Base-by-base conservation (phyloP, 169 alveolate genomes). In the Miamiensis avidus region DNA sequence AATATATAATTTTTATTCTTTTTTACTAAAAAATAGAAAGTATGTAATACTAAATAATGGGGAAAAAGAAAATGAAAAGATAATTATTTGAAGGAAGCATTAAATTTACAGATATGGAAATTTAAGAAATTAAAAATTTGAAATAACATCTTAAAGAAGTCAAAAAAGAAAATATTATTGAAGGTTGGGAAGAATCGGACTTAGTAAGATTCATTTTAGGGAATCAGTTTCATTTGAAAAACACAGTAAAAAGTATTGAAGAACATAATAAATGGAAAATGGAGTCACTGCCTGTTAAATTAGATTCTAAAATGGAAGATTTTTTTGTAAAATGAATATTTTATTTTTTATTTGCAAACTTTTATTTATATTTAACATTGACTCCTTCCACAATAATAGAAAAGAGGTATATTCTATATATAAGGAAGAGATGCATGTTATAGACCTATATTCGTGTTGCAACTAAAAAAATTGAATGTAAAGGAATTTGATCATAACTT, bases 351-450 rank as follows among this genome's bases (percentile, higher is more conserved):
- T 28, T 28, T 34, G 65, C 29, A 79, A 77, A 77, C 28, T 26
- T 33, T 28, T 0, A 28, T 0, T 25, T n/a, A 65, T 27, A 11
- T 25, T 29, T 0, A 0, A 0, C 0, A 29, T 26, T 27, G 25
- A 6, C 15, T 77, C 29, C 4, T n/a, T 32, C 25, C 31, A 49
- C 32, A 64, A 30, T 76, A 75, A 76, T 78, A 89, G 93, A 83
- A 90, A 81, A 76, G 88, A 30, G 97, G 97, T 0, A 89, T 93
- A 81, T 82, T 83, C 34, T 92, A 94, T 88, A 79, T 91, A 1
- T 90, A 90, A 33, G 97, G 97, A 65, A 86, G 95, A 79, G 97
- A 94, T 75, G 89, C 88, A 31, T 84, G 86, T 31, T 92, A 75
- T 84, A 81, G 96, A 64, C 97, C 97, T 0, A 88, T 91, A 29